These are phyloP conservation scores for Takashimella tepidaria DNA, from an alignment of 1,284 basidiomycete genomes.

Conservation along the genomic window DNA sequence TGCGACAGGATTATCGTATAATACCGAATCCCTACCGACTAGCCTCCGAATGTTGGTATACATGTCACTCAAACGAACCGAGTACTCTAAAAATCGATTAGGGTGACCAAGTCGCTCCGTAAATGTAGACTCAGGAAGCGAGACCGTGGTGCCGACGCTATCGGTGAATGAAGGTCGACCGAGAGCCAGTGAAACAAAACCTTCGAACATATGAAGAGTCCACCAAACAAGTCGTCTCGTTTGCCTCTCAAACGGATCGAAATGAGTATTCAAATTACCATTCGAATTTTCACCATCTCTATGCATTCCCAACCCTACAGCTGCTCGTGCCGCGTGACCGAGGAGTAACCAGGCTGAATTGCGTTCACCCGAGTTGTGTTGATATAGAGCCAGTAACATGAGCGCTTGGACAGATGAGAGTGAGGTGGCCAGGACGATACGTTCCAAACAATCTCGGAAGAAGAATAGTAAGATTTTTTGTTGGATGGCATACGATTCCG, in stretches of 20 bases:
- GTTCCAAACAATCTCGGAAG: conserved; percentile 12
- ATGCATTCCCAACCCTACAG: conserved; percentile 16
- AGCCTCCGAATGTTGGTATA: conserved; percentile 10
- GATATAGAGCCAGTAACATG: conserved; percentile 17
- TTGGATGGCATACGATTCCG: conserved; percentile 3
- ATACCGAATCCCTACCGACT: conserved; percentile 10
- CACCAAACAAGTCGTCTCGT: conserved; percentile 20
- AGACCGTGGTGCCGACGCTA: conserved; percentile 8
- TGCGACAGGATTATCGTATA: conserved; percentile 6
- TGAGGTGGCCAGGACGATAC: conserved; percentile 11
- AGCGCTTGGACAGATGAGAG: conserved; percentile 19
- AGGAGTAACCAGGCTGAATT: conserved; percentile 19
- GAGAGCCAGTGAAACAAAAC: conserved; percentile 17
- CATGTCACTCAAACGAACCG: conserved; percentile 10
- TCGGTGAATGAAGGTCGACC: conserved; percentile 21
- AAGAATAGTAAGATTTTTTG: conserved; percentile 11
- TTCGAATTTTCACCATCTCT: conserved; percentile 16
- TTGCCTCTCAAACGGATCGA: conserved; percentile 19
- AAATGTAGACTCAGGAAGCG: conserved; percentile 14
- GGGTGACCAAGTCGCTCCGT: conserved; percentile 12
- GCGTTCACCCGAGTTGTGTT: conserved; percentile 22
- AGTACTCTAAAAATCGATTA: conserved; percentile 6
- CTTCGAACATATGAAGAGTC: conserved; percentile 20
- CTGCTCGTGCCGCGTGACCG: conserved; percentile 16
- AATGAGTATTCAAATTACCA: background rate